phyloP scores from a whole-genome alignment of 192 early-diverging fungal species.

The Powellomyces hirtus region DNA sequence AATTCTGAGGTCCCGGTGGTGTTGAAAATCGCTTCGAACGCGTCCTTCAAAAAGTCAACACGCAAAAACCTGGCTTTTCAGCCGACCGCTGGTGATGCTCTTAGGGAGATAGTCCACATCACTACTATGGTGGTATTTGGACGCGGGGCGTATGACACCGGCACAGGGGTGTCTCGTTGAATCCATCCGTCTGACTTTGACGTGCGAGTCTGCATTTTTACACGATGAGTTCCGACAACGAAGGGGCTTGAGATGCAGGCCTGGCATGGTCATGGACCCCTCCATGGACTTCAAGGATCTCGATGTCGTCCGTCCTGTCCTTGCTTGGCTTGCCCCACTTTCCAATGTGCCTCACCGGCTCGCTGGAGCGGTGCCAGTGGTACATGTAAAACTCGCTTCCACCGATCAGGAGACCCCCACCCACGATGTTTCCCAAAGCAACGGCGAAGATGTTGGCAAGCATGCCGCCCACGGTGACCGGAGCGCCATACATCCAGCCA shows the following conservation, averaged over 20 bases:
- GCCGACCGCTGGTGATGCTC: too few relatives aligned
- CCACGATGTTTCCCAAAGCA: conserved; percentile 33
- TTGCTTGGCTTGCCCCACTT: conserved; percentile 16
- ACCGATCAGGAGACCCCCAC: conserved; percentile 31
- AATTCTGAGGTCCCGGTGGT: too few relatives aligned
- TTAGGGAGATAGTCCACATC: too few relatives aligned
- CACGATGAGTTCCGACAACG: conserved; percentile 2
- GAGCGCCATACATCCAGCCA: conserved; percentile 29
- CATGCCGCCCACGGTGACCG: conserved; percentile 12
- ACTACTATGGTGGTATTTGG: too few relatives aligned
- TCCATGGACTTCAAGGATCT: conserved; percentile 6
- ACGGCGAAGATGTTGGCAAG: conserved; percentile 18
- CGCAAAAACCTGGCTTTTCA: too few relatives aligned
- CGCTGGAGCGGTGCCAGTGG: conserved; percentile 24
- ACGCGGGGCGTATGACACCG: too few relatives aligned
- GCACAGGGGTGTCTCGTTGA: neutral
- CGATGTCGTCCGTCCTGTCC: neutral
- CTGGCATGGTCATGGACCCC: conserved; percentile 8
- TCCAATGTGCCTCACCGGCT: conserved; percentile 19
- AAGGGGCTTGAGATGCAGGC: conserved; percentile 1
- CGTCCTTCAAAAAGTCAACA: too few relatives aligned
- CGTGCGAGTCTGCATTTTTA: conserved; percentile 3
- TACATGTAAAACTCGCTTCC: conserved; percentile 36
- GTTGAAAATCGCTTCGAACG: too few relatives aligned
- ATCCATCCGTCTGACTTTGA: neutral